Conservation (phyloP, 352 stramenopile genomes). For the Globisporangium cederbergense region DNA sequence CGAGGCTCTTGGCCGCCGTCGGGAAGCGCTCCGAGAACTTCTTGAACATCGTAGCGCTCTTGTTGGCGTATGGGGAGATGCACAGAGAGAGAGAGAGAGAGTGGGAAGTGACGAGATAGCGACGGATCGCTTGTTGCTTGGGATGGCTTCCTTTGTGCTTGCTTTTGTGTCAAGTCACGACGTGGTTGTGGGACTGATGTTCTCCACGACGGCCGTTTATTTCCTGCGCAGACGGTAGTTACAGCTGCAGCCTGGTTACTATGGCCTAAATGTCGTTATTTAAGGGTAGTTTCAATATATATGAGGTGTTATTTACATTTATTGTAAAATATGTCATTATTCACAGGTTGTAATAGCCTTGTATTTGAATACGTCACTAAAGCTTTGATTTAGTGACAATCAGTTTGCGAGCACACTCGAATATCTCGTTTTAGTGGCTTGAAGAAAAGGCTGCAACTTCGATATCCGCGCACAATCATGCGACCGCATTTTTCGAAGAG, state of each 20-base stretch:
- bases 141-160: slow-evolving; percentile 11
- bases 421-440: background rate
- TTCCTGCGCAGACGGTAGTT: slow-evolving; percentile 2
- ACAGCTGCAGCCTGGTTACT: background rate
- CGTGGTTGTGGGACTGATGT: slow-evolving; percentile 6
- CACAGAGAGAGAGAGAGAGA: background rate
- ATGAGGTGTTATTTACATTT: too few relatives aligned
- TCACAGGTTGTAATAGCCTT: background rate
- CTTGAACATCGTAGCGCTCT: slow-evolving; percentile 56
- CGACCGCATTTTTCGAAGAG: slow-evolving; percentile 3
- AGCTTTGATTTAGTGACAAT: too few relatives aligned
- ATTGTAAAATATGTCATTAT: background rate
- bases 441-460: background rate
- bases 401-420: too few relatives aligned
- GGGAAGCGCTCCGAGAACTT: slow-evolving; percentile 76
- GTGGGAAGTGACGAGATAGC: background rate
- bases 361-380: background rate
- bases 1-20: slow-evolving; percentile 57
- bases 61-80: background rate
- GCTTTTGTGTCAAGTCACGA: background rate
- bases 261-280: background rate
- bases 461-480: background rate
- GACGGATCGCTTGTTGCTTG: background rate
- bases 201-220: slow-evolving; percentile 6
- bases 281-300: too few relatives aligned